A percentile compares a stretch with the other conserved stretches of the same genome.
phyloP scores from a whole-genome alignment of 192 early-diverging fungal species.

The Paraglomus brasilianum region DNA sequence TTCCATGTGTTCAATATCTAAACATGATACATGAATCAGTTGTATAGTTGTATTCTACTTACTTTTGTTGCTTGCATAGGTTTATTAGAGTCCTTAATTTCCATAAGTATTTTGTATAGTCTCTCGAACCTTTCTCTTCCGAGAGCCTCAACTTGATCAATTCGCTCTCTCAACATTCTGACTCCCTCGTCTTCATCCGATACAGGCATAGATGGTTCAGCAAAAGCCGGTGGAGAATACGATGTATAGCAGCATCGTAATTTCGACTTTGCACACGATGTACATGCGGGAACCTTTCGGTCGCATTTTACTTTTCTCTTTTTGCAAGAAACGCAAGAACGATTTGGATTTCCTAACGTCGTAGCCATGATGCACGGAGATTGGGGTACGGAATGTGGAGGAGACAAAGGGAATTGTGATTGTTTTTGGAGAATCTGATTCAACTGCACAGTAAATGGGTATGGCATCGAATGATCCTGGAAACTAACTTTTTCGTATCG shows the following conservation, averaged over 20 bases:
- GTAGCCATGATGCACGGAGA: neutral
- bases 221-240: constrained; percentile 19
- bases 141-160: constrained; percentile 5
- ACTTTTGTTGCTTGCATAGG: too few species aligned
- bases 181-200: neutral
- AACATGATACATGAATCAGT: too few species aligned
- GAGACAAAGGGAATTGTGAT: neutral
- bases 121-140: neutral
- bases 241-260: constrained; percentile 18
- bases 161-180: neutral
- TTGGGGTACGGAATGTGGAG: neutral
- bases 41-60: too few species aligned
- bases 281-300: constrained; percentile 22
- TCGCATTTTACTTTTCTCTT: constrained; percentile 31
- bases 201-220: neutral
- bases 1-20: too few species aligned
- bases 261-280: constrained; percentile 26
- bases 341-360: constrained; percentile 21
- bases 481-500: too few species aligned
- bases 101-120: neutral
- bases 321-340: constrained; percentile 15
- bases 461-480: too few species aligned
- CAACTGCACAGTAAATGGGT: too few species aligned
- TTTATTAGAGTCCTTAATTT: neutral
- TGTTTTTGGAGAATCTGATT: too few species aligned